phyloP scores from a whole-genome alignment of 163 green algal genomes.

The Coccomyxa subellipsoidea region DNA sequence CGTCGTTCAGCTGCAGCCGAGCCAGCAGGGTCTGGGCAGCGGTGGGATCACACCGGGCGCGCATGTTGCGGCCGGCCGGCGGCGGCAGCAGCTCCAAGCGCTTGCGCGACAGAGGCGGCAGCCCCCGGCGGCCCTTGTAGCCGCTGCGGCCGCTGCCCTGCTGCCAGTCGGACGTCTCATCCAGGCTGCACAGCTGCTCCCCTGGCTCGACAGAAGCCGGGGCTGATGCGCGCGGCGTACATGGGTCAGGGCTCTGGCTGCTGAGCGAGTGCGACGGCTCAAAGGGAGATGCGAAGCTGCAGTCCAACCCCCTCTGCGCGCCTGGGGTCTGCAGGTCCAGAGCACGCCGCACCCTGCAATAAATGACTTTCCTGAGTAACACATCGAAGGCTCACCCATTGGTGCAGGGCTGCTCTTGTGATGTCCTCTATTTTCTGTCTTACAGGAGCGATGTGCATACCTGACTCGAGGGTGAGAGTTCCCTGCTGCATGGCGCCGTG shows the following conservation, averaged over 20 bases:
- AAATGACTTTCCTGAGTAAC: no score
- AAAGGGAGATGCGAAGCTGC: background rate
- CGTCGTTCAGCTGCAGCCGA: background rate
- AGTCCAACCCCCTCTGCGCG: background rate
- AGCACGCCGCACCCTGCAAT: background rate
- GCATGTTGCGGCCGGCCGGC: background rate
- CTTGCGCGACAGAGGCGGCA: background rate
- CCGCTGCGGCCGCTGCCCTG: background rate
- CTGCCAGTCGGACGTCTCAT: background rate
- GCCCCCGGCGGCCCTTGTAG: background rate
- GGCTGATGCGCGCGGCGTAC: background rate
- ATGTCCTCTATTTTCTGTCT: background rate
- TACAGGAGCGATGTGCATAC: background rate
- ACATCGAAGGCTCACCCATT: background rate
- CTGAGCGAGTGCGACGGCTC: background rate
- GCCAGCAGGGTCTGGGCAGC: background rate
- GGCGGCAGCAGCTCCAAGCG: background rate
- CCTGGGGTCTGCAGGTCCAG: constrained; percentile 7
- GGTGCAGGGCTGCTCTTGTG: background rate
- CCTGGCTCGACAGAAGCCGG: background rate
- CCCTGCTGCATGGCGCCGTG: background rate
- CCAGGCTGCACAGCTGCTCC: background rate
- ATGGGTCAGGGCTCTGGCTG: no score
- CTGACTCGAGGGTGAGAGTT: background rate
- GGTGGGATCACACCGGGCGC: background rate